Evolutionary conservation across 768 basidiomycete genomes (phyloP).

Genomic region (Russula griseocarnosa): DNA sequence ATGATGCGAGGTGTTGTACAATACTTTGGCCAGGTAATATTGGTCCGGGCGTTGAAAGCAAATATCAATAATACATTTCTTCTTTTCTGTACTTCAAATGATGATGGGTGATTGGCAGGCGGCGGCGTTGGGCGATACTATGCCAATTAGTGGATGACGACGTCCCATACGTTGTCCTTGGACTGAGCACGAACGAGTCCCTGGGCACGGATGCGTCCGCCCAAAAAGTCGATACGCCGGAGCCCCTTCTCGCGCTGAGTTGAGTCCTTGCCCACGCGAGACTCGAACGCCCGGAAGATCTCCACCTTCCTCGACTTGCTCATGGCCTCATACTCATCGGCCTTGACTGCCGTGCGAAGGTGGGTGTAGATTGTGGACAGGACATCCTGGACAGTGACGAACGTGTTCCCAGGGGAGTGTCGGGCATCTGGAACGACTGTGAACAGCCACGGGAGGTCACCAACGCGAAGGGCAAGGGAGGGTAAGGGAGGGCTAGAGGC

Average conservation of each 20-base stretch:
- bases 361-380: slow-evolving; percentile 4
- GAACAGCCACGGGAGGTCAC: slow-evolving; percentile 8
- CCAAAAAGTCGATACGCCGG: slow-evolving; percentile 19
- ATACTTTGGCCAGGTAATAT: slow-evolving; percentile 14
- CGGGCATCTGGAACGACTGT: background rate
- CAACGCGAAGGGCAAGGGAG: slow-evolving; percentile 4
- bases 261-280: background rate
- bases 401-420: background rate
- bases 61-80: slow-evolving; percentile 26
- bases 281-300: slow-evolving; percentile 6
- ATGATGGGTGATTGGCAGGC: background rate
- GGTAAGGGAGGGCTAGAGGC: slow-evolving; percentile 6
- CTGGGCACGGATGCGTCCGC: background rate
- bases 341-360: slow-evolving; percentile 16
- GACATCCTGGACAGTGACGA: slow-evolving; percentile 16
- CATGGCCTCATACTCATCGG: slow-evolving; percentile 9
- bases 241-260: slow-evolving; percentile 15
- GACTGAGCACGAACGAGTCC: slow-evolving; percentile 21
- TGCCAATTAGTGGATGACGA: slow-evolving; percentile 1
- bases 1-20: slow-evolving; percentile 20
- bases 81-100: slow-evolving; percentile 4
- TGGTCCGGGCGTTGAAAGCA: slow-evolving; percentile 2
- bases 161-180: slow-evolving; percentile 16
- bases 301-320: background rate
- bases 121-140: background rate